These are phyloP conservation scores for Ophiostoma pallidulum DNA, from an alignment of 2,329 filamentous ascomycete species.

Conservation along the genomic window DNA sequence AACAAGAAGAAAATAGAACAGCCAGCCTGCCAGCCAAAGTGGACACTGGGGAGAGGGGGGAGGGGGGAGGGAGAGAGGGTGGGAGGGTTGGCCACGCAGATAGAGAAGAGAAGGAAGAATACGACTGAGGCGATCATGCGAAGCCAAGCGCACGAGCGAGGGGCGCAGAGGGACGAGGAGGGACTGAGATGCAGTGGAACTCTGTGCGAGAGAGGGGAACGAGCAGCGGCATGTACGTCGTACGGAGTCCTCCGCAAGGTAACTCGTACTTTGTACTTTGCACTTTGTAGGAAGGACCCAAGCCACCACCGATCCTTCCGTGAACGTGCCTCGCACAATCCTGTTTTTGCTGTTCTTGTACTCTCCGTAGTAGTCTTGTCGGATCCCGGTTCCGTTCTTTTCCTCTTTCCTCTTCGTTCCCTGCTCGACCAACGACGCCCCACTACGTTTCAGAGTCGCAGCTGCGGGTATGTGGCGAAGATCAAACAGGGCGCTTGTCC, in stretches of 20 bases:
- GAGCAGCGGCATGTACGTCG: no score
- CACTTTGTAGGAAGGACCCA: no score
- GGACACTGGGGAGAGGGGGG: neutral
- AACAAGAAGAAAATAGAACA: neutral
- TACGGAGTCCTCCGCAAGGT: no score
- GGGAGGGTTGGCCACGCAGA: neutral
- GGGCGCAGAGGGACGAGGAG: neutral
- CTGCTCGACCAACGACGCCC: neutral
- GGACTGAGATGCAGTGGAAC: no score
- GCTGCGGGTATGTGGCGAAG: slow-evolving; percentile 13
- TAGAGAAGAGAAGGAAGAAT: neutral
- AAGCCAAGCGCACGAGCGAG: neutral
- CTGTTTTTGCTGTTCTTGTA: no score
- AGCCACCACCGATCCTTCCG: no score
- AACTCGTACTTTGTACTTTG: no score
- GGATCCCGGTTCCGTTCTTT: no score
- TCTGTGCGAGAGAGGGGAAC: no score
- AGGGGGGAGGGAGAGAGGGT: no score
- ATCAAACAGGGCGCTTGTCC: slow-evolving; percentile 16
- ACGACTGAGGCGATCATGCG: slow-evolving; percentile 7
- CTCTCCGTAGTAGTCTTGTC: no score
- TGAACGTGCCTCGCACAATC: no score
- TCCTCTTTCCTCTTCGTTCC: neutral
- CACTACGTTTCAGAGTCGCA: slow-evolving; percentile 15
- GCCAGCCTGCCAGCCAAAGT: neutral